phyloP scores from a whole-genome alignment of 257 asterid species.

The Ehretia macrophylla region DNA sequence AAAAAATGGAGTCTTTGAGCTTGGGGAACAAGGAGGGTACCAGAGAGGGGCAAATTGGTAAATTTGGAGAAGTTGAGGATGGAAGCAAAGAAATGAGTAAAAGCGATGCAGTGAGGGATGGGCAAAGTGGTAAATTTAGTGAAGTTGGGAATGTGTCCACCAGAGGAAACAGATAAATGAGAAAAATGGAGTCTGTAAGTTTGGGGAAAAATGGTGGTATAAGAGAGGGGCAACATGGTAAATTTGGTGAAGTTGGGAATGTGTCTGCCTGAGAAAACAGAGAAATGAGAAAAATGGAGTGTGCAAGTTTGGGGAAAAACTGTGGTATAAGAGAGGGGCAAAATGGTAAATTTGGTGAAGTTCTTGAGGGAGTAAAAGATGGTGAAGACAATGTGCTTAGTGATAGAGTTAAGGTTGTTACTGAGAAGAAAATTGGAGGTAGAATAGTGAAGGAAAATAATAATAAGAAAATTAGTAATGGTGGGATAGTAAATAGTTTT shows the following conservation, averaged over 20 bases:
- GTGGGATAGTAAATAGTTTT: conserved; percentile 3
- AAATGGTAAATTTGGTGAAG: conserved; percentile 5
- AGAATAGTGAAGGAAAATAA: conserved; percentile 17
- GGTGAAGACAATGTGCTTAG: not conserved
- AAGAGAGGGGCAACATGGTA: conserved; percentile 5
- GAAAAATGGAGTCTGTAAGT: conserved; percentile 6
- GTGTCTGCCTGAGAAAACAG: conserved; percentile 41
- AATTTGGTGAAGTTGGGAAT: conserved; percentile 14
- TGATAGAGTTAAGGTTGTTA: conserved; percentile 19
- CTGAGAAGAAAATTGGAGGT: conserved; percentile 11
- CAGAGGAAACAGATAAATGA: conserved; percentile 15
- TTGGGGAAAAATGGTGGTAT: not conserved
- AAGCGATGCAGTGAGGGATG: not conserved
- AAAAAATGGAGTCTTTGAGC: conserved; percentile 6
- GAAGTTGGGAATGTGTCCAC: conserved; percentile 41
- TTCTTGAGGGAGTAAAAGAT: conserved; percentile 14
- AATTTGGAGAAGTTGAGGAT: conserved; percentile 1
- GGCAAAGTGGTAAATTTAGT: conserved; percentile 6
- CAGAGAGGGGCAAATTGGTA: not conserved
- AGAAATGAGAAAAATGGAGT: conserved; percentile 9
- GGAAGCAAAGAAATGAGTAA: conserved; percentile 12
- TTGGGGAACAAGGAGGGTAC: not conserved
- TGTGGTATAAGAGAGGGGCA: not conserved
- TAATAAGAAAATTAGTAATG: conserved; percentile 9
- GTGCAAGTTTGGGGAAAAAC: not conserved